Percentiles rank a stretch among this genome's conserved stretches.
These are phyloP conservation scores for Sarcocystis neurona DNA, from an alignment of 169 alveolate genomes.

Conservation along the genomic window DNA sequence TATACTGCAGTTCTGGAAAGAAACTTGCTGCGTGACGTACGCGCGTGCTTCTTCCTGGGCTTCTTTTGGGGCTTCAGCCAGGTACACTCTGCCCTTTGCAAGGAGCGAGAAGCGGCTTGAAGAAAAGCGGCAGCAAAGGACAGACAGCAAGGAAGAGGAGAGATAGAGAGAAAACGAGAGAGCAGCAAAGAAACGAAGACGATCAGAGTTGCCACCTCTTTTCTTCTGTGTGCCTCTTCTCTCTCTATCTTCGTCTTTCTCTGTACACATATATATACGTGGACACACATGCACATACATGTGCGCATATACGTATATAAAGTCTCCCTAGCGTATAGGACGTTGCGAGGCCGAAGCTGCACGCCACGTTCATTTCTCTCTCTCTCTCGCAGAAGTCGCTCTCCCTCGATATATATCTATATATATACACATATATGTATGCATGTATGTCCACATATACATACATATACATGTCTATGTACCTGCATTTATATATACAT, in stretches of 20 bases:
- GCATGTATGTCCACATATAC: too few species aligned
- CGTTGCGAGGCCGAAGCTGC: too few species aligned
- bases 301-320: too few species aligned
- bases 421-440: too few species aligned
- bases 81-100: not conserved
- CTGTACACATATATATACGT: too few species aligned
- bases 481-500: too few species aligned
- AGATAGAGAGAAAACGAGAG: not conserved
- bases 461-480: too few species aligned
- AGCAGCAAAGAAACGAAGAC: not conserved
- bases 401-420: too few species aligned
- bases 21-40: not conserved
- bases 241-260: not conserved
- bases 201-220: not conserved
- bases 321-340: too few species aligned
- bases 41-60: constrained; percentile 10
- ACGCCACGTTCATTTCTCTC: too few species aligned
- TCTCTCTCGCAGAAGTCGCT: too few species aligned
- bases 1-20: not conserved
- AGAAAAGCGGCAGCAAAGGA: not conserved
- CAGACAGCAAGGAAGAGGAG: not conserved
- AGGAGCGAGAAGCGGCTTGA: not conserved
- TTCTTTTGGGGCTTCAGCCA: constrained; percentile 61
- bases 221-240: not conserved
- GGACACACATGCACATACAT: too few species aligned